A percentile compares a stretch with the other conserved stretches of the same genome.
phyloP scores from a whole-genome alignment of 495 filamentous ascomycete genomes.

The Neurospora terricola region DNA sequence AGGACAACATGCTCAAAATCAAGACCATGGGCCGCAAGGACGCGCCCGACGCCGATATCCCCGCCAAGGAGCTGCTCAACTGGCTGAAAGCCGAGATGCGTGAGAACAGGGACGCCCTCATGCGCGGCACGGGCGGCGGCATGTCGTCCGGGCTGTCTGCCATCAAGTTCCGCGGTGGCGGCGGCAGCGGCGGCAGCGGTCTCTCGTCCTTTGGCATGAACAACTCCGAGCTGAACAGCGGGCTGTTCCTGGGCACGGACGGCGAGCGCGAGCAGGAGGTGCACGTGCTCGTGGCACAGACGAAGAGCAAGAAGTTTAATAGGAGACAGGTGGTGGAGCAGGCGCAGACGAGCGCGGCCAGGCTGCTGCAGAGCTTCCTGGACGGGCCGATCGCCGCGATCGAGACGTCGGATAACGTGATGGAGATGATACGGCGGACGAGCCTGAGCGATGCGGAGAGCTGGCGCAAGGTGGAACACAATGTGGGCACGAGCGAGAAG shows the following conservation, averaged over 20 bases:
- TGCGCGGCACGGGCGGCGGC: conserved; percentile 40
- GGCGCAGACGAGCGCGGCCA: conserved; percentile 53
- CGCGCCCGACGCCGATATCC: conserved; percentile 61
- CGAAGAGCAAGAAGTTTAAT: conserved; percentile 84
- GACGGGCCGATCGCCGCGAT: conserved; percentile 78
- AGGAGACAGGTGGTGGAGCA: conserved; percentile 76
- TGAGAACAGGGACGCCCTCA: conserved; percentile 31
- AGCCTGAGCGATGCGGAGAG: conserved; percentile 71
- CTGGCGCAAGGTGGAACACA: conserved; percentile 77
- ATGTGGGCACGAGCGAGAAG: conserved; percentile 63
- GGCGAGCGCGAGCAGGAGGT: conserved; percentile 60
- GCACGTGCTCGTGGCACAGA: conserved; percentile 67
- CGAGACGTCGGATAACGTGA: conserved; percentile 77
- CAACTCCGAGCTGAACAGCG: conserved; percentile 8
- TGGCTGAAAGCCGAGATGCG: conserved; percentile 79
- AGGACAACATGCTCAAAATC: conserved; percentile 68
- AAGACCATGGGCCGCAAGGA: conserved; percentile 66
- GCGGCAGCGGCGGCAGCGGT: neutral
- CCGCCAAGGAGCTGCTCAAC: conserved; percentile 59
- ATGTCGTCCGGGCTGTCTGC: conserved; percentile 27
- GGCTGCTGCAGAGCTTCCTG: conserved; percentile 53
- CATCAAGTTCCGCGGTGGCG: conserved; percentile 10
- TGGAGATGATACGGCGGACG: conserved; percentile 68
- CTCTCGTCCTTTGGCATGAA: neutral
- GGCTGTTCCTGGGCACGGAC: conserved; percentile 8